Evolutionary conservation across 2,329 filamentous ascomycete genomes (phyloP).

Genomic region (Harringtonia aguacate): DNA sequence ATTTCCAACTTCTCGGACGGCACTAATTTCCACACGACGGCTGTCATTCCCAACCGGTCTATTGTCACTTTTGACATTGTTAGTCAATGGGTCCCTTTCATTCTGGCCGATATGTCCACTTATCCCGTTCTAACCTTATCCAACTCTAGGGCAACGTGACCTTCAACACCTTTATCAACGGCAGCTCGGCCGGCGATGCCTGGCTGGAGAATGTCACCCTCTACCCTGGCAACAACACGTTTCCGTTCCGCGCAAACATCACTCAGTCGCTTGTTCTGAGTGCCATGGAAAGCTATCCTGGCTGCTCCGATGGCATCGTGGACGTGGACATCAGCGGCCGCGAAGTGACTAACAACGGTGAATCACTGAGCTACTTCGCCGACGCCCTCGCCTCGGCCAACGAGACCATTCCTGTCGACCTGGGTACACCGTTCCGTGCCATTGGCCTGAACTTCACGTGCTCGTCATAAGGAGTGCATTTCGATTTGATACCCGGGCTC

Average conservation of each 20-base stretch:
- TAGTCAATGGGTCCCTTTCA: conserved; percentile 19
- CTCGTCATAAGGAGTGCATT: too few species aligned
- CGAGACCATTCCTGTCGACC: conserved; percentile 41
- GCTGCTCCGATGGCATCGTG: conserved; percentile 43
- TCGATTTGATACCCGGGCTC: too few species aligned
- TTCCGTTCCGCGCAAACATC: conserved; percentile 43
- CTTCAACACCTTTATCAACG: conserved; percentile 47
- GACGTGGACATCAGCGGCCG: conserved; percentile 44
- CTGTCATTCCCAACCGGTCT: conserved; percentile 53
- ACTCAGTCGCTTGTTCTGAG: conserved; percentile 37
- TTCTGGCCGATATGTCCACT: background rate
- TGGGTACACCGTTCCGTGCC: conserved; percentile 30
- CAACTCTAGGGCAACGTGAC: conserved; percentile 49
- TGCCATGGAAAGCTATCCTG: conserved; percentile 27
- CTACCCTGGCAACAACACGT: conserved; percentile 45
- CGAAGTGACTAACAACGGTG: conserved; percentile 37
- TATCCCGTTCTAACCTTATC: too few species aligned
- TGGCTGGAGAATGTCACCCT: conserved; percentile 49
- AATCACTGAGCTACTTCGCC: conserved; percentile 44
- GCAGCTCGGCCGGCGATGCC: conserved; percentile 39
- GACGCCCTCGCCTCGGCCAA: conserved; percentile 40
- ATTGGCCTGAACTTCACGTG: conserved; percentile 18
- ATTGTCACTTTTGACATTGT: conserved; percentile 54
- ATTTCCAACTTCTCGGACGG: conserved; percentile 27
- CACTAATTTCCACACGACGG: conserved; percentile 51